These are phyloP conservation scores for Chaetomium cochliodes DNA, from an alignment of 495 filamentous ascomycete genomes.

Conservation along the genomic window DNA sequence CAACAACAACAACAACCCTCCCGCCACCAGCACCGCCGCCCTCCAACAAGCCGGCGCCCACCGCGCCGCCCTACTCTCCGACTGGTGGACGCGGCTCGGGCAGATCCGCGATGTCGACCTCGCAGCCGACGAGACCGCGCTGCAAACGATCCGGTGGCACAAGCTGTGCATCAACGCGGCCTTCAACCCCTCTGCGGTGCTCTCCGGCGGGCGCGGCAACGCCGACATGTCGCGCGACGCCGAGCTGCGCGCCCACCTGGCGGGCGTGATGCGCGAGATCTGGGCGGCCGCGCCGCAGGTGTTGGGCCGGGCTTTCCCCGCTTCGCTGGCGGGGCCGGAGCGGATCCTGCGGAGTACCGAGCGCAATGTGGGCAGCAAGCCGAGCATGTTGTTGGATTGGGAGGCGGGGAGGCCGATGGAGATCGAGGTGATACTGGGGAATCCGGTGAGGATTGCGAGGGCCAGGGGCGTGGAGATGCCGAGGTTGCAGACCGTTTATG, in stretches of 20 bases:
- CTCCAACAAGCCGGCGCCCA: conserved; percentile 35
- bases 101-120: conserved; percentile 54
- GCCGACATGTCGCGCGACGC: conserved; percentile 53
- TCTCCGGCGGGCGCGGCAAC: conserved; percentile 56
- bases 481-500: conserved; percentile 54
- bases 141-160: conserved; percentile 62
- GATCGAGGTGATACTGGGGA: conserved; percentile 61
- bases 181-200: conserved; percentile 62
- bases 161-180: conserved; percentile 65
- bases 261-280: conserved; percentile 58
- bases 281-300: conserved; percentile 54
- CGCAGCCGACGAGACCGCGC: conserved; percentile 45
- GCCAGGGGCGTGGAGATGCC: conserved; percentile 53
- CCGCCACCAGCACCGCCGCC: too few species aligned
- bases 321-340: conserved; percentile 53
- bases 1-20: not conserved
- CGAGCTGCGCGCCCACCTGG: conserved; percentile 49
- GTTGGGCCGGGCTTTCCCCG: conserved; percentile 42
- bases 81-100: conserved; percentile 45
- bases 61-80: conserved; percentile 33
- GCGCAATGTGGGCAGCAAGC: conserved; percentile 55
- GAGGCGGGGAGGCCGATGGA: conserved; percentile 56
- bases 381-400: conserved; percentile 61
- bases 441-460: conserved; percentile 55
- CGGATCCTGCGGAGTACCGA: conserved; percentile 54